These are phyloP conservation scores for Boletus sensibilis DNA, from an alignment of 768 basidiomycete species.

Conservation along the genomic window DNA sequence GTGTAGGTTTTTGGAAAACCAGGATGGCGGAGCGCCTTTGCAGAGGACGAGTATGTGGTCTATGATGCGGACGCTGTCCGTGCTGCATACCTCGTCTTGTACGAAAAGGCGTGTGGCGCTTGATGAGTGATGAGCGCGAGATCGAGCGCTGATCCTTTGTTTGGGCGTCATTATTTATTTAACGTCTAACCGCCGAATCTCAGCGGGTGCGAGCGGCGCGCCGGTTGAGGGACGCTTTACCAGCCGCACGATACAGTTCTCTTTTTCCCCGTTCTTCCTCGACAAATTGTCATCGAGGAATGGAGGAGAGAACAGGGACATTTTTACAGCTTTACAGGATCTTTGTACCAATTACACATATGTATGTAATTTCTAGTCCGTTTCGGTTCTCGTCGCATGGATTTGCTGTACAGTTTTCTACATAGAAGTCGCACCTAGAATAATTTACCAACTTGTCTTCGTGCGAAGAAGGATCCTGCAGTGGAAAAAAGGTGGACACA, in stretches of 20 bases:
- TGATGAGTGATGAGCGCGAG: neutral
- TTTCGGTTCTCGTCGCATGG: neutral
- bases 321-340: neutral
- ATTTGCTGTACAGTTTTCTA: neutral
- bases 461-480: neutral
- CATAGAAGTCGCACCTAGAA: neutral
- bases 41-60: slow-evolving; percentile 26
- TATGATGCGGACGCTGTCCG: slow-evolving; percentile 27
- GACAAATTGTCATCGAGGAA: neutral
- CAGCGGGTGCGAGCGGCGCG: neutral
- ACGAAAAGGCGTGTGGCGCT: neutral
- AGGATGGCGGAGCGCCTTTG: slow-evolving; percentile 10
- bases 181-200: neutral
- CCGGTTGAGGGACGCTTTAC: neutral
- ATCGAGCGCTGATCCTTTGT: neutral
- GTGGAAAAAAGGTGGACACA: neutral
- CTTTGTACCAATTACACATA: neutral
- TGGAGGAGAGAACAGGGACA: neutral
- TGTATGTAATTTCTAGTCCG: neutral
- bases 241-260: neutral
- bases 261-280: neutral
- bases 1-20: slow-evolving; percentile 18
- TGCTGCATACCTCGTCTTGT: slow-evolving; percentile 26
- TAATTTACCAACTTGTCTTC: neutral
- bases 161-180: neutral